A percentile compares a stretch with the other conserved stretches of the same genome.
phyloP scores from a whole-genome alignment of 331 rosid genomes.

The Quercus lobata region DNA sequence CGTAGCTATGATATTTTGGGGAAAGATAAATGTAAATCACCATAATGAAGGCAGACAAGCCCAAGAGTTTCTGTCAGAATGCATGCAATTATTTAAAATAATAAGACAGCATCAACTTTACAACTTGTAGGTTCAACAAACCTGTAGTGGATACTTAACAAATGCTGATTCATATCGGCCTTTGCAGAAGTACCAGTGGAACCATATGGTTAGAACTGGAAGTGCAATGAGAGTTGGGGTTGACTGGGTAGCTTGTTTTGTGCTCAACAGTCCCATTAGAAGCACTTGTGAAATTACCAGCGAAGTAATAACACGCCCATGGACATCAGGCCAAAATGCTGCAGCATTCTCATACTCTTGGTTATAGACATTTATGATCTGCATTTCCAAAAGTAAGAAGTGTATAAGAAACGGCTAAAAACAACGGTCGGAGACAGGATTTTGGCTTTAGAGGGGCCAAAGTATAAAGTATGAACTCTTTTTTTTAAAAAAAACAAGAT shows the following conservation, averaged over 20 bases:
- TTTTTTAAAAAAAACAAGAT: too few relatives aligned
- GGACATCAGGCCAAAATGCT: constrained; percentile 92
- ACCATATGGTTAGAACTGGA: constrained; percentile 64
- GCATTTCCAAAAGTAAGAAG: constrained; percentile 23
- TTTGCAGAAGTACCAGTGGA: constrained; percentile 51
- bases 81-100: too few relatives aligned
- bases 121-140: constrained; percentile 5
- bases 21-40: too few relatives aligned
- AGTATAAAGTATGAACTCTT: too few relatives aligned
- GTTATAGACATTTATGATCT: constrained; percentile 81
- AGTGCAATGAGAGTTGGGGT: constrained; percentile 74
- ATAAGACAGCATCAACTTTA: too few relatives aligned
- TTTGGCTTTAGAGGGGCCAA: too few relatives aligned
- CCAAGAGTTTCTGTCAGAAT: too few relatives aligned
- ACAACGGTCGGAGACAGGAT: too few relatives aligned
- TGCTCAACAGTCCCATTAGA: constrained; percentile 62
- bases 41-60: too few relatives aligned
- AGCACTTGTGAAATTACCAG: constrained; percentile 58
- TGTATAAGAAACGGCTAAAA: constrained; percentile 3
- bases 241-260: constrained; percentile 59
- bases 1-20: too few relatives aligned
- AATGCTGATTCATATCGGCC: constrained; percentile 74
- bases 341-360: constrained; percentile 84
- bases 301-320: constrained; percentile 57
- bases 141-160: constrained; percentile 66